phyloP scores from a whole-genome alignment of 129 eudicot genomes.

The Centrapalus pauciflorus region DNA sequence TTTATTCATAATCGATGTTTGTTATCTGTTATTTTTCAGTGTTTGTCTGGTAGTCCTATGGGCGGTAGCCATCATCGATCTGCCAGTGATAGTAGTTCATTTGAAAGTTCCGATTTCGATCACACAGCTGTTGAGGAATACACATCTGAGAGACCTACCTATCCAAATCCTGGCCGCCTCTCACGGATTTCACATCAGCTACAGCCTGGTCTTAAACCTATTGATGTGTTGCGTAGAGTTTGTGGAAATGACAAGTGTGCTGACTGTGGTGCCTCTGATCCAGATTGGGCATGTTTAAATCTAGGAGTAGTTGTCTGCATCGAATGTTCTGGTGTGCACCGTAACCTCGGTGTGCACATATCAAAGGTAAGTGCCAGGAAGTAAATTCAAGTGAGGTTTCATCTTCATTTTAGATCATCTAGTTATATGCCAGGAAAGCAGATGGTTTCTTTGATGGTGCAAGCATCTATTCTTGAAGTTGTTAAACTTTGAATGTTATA shows the following conservation, averaged over 20 bases:
- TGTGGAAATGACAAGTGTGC: constrained; percentile 92
- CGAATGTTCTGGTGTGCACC: constrained; percentile 98
- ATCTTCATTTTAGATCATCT: too few species aligned
- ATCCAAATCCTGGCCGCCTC: constrained; percentile 63
- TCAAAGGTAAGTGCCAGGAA: constrained; percentile 97
- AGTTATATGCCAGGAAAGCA: too few species aligned
- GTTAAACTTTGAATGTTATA: too few species aligned
- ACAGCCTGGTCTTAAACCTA: constrained; percentile 62
- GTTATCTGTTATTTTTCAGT: constrained; percentile 36
- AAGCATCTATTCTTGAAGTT: too few species aligned
- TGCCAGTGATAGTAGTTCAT: constrained; percentile 93
- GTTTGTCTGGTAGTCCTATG: constrained; percentile 83
- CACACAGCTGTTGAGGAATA: constrained; percentile 71
- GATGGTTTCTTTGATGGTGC: too few species aligned
- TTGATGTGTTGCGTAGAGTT: constrained; percentile 66
- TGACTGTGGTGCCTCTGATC: constrained; percentile 95
- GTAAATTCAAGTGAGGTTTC: too few species aligned
- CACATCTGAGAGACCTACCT: constrained; percentile 61
- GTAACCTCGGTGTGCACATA: constrained; percentile 98
- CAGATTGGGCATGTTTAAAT: constrained; percentile 99
- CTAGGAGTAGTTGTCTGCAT: constrained; percentile 92
- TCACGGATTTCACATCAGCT: constrained; percentile 76
- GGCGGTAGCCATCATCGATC: constrained; percentile 92
- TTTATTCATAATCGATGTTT: neutral
- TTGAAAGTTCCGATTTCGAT: constrained; percentile 92